These are phyloP conservation scores for Mucor piriformis DNA, from an alignment of 371 early-diverging fungal species.

Conservation along the genomic window DNA sequence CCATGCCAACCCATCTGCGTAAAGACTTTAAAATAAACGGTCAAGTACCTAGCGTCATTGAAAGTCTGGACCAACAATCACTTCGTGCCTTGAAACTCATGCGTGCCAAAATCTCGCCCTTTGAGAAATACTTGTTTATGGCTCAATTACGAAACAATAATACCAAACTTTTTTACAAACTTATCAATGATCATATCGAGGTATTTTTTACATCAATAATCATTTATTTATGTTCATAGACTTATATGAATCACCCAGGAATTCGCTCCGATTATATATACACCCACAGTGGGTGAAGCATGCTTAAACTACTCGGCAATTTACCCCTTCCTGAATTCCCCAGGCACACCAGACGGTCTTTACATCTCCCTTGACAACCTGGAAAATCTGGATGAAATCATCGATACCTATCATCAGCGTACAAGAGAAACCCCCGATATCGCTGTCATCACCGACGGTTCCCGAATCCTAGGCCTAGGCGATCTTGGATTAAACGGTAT, in stretches of 20 bases:
- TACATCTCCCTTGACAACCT: slow-evolving; percentile 80
- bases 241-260: no score
- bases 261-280: slow-evolving; percentile 84
- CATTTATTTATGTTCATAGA: no score
- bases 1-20: slow-evolving; percentile 53
- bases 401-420: slow-evolving; percentile 64
- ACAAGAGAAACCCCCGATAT: slow-evolving; percentile 63
- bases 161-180: slow-evolving; percentile 76
- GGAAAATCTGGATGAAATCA: slow-evolving; percentile 68
- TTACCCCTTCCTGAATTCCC: slow-evolving; percentile 78
- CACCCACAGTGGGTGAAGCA: slow-evolving; percentile 90
- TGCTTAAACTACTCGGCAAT: slow-evolving; percentile 89
- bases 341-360: slow-evolving; percentile 77
- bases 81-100: slow-evolving; percentile 71
- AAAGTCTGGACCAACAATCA: slow-evolving; percentile 72
- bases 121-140: slow-evolving; percentile 85
- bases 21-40: slow-evolving; percentile 63
- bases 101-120: slow-evolving; percentile 58
- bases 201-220: slow-evolving; percentile 38
- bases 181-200: slow-evolving; percentile 75
- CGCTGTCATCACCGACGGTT: slow-evolving; percentile 91
- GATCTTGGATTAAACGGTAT: slow-evolving; percentile 92
- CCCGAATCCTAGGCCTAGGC: slow-evolving; percentile 91
- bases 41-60: slow-evolving; percentile 72
- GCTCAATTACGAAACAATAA: slow-evolving; percentile 80